Conservation (phyloP, 306 rosid species). For the Ceratonia siliqua region DNA sequence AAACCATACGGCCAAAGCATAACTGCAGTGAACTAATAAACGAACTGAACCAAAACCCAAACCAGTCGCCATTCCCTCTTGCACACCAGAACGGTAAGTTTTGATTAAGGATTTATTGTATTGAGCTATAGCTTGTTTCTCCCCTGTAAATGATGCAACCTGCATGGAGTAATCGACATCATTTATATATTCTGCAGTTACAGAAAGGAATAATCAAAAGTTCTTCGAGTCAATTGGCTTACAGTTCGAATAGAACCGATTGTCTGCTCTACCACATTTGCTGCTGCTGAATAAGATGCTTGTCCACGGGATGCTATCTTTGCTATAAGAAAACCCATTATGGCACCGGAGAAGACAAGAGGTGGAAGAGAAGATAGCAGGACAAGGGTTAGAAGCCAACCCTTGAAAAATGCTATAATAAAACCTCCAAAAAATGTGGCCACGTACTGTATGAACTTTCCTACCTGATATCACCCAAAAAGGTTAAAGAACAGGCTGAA, state of each 20-base stretch:
- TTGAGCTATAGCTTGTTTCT: conserved; percentile 65
- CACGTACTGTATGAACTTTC: conserved; percentile 66
- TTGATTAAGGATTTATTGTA: conserved; percentile 55
- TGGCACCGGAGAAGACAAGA: conserved; percentile 58
- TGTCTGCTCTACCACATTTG: conserved; percentile 77
- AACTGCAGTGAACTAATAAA: conserved; percentile 44
- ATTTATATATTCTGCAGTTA: not conserved
- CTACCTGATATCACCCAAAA: conserved; percentile 59
- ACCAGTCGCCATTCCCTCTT: conserved; percentile 78
- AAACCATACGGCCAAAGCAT: conserved; percentile 72
- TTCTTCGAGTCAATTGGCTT: conserved; percentile 26
- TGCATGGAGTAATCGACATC: conserved; percentile 28
- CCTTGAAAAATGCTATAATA: conserved; percentile 58
- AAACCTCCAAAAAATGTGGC: conserved; percentile 74
- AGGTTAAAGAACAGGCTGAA: not conserved
- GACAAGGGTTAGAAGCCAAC: conserved; percentile 83
- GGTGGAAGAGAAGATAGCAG: conserved; percentile 72
- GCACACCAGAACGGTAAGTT: conserved; percentile 62
- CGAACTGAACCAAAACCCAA: conserved; percentile 53
- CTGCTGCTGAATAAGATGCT: conserved; percentile 66
- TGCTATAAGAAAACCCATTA: conserved; percentile 38
- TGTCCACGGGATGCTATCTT: conserved; percentile 68
- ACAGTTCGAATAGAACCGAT: conserved; percentile 84
- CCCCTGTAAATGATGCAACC: conserved; percentile 96
- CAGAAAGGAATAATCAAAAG: not conserved